phyloP scores from a whole-genome alignment of 106 monocot genomes.

The Acorus gramineus region DNA sequence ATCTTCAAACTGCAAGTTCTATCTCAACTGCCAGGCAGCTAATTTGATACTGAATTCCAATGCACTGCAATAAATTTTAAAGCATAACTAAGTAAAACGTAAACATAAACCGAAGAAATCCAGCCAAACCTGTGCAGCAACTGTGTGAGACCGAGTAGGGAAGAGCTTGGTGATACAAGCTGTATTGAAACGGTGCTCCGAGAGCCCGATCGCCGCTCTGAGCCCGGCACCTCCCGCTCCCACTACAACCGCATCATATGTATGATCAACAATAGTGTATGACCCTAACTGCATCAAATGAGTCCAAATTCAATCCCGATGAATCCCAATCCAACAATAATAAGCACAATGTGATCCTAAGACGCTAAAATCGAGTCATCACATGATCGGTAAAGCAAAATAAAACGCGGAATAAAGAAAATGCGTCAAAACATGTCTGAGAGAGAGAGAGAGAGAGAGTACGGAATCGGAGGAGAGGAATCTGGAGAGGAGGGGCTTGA shows the following conservation, averaged over 20 bases:
- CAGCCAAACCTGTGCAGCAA: conserved; percentile 56
- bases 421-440: neutral
- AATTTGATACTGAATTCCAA: too few species aligned
- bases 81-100: too few species aligned
- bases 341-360: too few species aligned
- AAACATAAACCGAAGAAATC: too few species aligned
- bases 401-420: too few species aligned
- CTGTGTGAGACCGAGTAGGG: conserved; percentile 68
- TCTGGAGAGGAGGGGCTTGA: neutral
- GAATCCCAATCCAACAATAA: too few species aligned
- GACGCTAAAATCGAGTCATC: too few species aligned
- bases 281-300: conserved; percentile 24
- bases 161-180: conserved; percentile 81
- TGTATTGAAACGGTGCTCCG: conserved; percentile 69
- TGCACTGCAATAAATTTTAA: too few species aligned
- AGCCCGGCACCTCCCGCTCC: conserved; percentile 75
- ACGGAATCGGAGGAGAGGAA: conserved; percentile 16
- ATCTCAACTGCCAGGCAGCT: too few species aligned
- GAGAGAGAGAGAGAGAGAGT: neutral
- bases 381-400: too few species aligned
- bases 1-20: too few species aligned
- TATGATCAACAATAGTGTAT: conserved; percentile 66
- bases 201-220: conserved; percentile 60
- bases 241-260: conserved; percentile 78
- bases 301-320: neutral